Percentiles rank a stretch among this genome's conserved stretches.
Evolutionary conservation across 2,329 filamentous ascomycete species (phyloP).

Genomic region (Alternaria ventricosa): DNA sequence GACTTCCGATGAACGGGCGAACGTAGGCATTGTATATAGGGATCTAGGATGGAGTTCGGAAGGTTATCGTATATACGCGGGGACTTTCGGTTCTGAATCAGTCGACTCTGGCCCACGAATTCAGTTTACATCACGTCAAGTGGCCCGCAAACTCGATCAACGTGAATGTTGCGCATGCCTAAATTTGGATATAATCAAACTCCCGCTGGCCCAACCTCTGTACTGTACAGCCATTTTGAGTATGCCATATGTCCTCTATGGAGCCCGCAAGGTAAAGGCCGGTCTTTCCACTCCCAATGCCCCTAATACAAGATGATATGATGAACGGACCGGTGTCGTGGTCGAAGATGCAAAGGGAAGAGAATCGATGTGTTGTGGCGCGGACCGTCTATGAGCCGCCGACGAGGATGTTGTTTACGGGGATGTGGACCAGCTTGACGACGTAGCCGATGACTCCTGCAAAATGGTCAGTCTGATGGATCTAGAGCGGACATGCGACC

Average conservation of each 20-base stretch:
- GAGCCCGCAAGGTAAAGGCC: constrained; percentile 1
- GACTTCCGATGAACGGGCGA: constrained; percentile 5
- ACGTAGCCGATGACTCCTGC: constrained; percentile 58
- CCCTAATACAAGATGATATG: constrained; percentile 23
- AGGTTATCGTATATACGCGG: not conserved
- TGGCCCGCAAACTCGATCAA: not conserved
- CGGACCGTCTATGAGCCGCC: constrained; percentile 44
- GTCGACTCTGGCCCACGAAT: not conserved
- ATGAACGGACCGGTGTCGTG: constrained; percentile 16
- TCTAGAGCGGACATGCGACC: not conserved
- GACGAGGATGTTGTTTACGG: constrained; percentile 62
- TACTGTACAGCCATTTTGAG: constrained; percentile 41
- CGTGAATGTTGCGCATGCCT: constrained; percentile 18
- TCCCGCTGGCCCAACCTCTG: constrained; percentile 42
- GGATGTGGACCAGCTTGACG: constrained; percentile 61
- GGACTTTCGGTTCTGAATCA: not conserved
- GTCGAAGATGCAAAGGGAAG: constrained; percentile 18
- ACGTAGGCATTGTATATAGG: constrained; percentile 1
- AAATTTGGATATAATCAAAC: constrained; percentile 46
- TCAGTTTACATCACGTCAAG: not conserved
- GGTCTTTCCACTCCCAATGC: constrained; percentile 5
- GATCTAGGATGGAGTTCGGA: not conserved
- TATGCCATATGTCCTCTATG: constrained; percentile 12
- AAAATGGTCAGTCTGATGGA: not conserved
- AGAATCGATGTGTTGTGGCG: constrained; percentile 13